Conservation (phyloP, 352 stramenopile species). For the Phytophthora palmivora region DNA sequence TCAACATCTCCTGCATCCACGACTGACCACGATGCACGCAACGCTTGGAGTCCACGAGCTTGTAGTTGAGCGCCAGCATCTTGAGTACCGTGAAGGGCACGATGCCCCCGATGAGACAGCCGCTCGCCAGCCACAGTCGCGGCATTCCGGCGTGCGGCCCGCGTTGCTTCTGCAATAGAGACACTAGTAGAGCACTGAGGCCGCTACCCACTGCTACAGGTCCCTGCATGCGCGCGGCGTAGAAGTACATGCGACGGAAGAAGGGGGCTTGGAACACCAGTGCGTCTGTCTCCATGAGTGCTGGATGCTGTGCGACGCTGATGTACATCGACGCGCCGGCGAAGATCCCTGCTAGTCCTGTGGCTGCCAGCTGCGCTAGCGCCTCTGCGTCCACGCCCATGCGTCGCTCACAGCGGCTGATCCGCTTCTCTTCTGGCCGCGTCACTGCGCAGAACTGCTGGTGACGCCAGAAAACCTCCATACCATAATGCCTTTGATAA, state of each 20-base stretch:
- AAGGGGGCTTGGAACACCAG: slow-evolving; percentile 72
- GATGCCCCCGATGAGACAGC: slow-evolving; percentile 60
- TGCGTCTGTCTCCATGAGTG: slow-evolving; percentile 64
- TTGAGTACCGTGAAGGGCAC: slow-evolving; percentile 72
- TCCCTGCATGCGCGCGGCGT: slow-evolving; percentile 69
- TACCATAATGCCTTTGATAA: not conserved
- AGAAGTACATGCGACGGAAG: slow-evolving; percentile 84
- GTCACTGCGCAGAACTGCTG: slow-evolving; percentile 7
- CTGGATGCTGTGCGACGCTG: slow-evolving; percentile 74
- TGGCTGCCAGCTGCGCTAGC: slow-evolving; percentile 64
- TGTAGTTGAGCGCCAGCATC: slow-evolving; percentile 73
- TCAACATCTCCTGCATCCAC: slow-evolving; percentile 66
- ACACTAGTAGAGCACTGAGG: slow-evolving; percentile 54
- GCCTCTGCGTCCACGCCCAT: slow-evolving; percentile 65
- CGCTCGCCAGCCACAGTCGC: slow-evolving; percentile 63
- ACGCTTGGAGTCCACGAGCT: slow-evolving; percentile 58
- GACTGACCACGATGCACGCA: slow-evolving; percentile 44
- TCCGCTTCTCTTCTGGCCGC: not conserved
- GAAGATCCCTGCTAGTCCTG: slow-evolving; percentile 71
- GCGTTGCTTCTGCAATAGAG: slow-evolving; percentile 45
- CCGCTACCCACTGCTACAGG: slow-evolving; percentile 66
- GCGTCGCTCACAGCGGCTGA: no score
- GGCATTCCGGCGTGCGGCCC: slow-evolving; percentile 41
- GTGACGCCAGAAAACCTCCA: slow-evolving; percentile 1
- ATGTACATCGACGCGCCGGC: slow-evolving; percentile 75